Evolutionary conservation across 2,329 filamentous ascomycete species (phyloP).

Genomic region (Venturia effusa): DNA sequence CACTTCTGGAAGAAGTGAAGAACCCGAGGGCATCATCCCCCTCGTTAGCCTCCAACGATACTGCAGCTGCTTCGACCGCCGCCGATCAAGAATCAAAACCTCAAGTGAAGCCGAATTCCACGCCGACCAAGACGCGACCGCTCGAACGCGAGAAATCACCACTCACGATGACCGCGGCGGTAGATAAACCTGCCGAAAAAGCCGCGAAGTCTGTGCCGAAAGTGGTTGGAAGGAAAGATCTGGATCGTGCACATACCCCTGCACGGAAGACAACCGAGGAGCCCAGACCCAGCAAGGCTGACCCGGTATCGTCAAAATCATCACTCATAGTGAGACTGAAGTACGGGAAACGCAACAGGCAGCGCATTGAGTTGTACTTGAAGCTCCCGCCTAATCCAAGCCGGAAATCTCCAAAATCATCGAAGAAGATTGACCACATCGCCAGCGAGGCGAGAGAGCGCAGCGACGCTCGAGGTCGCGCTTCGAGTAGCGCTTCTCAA

Average conservation of each 20-base stretch:
- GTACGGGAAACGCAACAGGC: slow-evolving; percentile 39
- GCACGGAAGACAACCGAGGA: neutral
- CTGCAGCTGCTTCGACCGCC: slow-evolving; percentile 16
- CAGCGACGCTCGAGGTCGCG: slow-evolving; percentile 2
- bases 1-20: slow-evolving; percentile 34
- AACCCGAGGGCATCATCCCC: slow-evolving; percentile 22
- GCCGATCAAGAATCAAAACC: slow-evolving; percentile 18
- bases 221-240: slow-evolving; percentile 2
- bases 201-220: neutral
- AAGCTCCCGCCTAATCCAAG: slow-evolving; percentile 21
- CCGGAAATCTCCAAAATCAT: slow-evolving; percentile 14
- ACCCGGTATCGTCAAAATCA: neutral
- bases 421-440: slow-evolving; percentile 20
- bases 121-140: neutral
- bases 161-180: neutral
- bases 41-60: slow-evolving; percentile 23
- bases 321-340: slow-evolving; percentile 37
- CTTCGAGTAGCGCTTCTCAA: neutral
- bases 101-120: slow-evolving; percentile 15
- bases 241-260: neutral
- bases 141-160: neutral
- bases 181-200: neutral
- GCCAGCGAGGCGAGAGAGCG: slow-evolving; percentile 10
- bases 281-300: neutral
- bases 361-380: slow-evolving; percentile 32